These are phyloP conservation scores for Acanthochlamys bracteata DNA, from an alignment of 106 monocot genomes.

Conservation along the genomic window DNA sequence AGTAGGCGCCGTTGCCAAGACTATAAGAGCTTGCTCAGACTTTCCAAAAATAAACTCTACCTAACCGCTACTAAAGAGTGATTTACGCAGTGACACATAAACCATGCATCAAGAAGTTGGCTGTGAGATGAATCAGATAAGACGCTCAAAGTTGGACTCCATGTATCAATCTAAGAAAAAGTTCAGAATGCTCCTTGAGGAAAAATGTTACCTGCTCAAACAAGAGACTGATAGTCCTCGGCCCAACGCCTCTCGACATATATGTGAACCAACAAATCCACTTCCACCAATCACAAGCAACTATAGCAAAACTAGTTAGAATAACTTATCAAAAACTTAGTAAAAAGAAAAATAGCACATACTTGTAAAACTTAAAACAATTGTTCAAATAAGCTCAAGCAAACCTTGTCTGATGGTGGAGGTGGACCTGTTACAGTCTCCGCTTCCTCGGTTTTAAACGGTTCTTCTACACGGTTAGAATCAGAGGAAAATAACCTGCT, in stretches of 20 bases:
- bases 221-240: constrained; percentile 72
- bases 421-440: constrained; percentile 61
- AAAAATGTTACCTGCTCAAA: constrained; percentile 67
- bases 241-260: constrained; percentile 86
- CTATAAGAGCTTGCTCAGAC: too few species aligned
- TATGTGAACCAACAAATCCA: constrained; percentile 96
- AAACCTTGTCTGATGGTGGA: constrained; percentile 65
- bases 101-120: too few species aligned
- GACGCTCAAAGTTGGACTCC: too few species aligned
- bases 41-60: too few species aligned
- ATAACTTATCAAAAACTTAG: neutral
- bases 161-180: too few species aligned
- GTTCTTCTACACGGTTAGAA: constrained; percentile 55
- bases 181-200: too few species aligned
- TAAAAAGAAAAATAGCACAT: neutral
- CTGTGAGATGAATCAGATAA: too few species aligned
- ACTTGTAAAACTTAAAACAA: neutral
- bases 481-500: constrained; percentile 56
- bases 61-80: too few species aligned
- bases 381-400: neutral
- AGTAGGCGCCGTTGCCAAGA: too few species aligned
- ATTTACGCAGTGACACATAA: too few species aligned
- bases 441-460: constrained; percentile 79
- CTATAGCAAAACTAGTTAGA: constrained; percentile 26
- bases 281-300: constrained; percentile 91